Percentiles rank a stretch among this genome's conserved stretches.
These are phyloP conservation scores for Globisporangium cederbergense DNA, from an alignment of 352 stramenopile genomes.

Conservation along the genomic window DNA sequence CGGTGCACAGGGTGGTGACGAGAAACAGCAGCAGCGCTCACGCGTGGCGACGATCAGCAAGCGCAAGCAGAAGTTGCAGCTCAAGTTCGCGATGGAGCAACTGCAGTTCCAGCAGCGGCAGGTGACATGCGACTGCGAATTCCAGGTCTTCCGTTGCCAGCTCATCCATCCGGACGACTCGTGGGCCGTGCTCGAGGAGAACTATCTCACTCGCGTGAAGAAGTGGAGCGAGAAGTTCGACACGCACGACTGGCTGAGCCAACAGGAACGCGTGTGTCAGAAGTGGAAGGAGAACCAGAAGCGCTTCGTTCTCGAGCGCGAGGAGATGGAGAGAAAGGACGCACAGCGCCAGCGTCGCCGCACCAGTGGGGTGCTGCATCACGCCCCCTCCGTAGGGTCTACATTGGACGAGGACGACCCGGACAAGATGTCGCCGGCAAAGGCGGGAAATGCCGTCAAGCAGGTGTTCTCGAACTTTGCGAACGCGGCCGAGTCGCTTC, in stretches of 20 bases:
- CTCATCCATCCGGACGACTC: conserved; percentile 20
- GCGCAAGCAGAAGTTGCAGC: conserved; percentile 7
- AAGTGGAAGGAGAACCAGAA: conserved; percentile 75
- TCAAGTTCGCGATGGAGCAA: conserved; percentile 11
- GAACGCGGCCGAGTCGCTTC: conserved; percentile 42
- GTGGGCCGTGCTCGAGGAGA: conserved; percentile 24
- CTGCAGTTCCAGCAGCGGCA: conserved; percentile 16
- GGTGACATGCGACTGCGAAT: conserved; percentile 41
- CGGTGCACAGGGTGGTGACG: neutral
- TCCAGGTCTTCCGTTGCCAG: conserved; percentile 42
- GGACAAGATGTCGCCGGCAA: conserved; percentile 24
- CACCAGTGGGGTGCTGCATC: neutral
- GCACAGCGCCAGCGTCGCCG: neutral
- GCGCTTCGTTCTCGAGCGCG: conserved; percentile 29
- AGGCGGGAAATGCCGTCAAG: conserved; percentile 36
- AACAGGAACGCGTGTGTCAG: conserved; percentile 44
- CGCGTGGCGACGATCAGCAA: conserved; percentile 4
- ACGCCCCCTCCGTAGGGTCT: neutral
- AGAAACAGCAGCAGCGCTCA: neutral
- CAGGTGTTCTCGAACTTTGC: conserved; percentile 46
- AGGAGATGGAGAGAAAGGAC: neutral
- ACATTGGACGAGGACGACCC: conserved; percentile 1
- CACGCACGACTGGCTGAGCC: conserved; percentile 42
- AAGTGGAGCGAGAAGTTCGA: conserved; percentile 66
- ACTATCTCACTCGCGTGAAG: conserved; percentile 27